Percentiles rank a stretch among this genome's conserved stretches.
phyloP scores from a whole-genome alignment of 2,329 filamentous ascomycete genomes.

The Claviceps lovelessii region DNA sequence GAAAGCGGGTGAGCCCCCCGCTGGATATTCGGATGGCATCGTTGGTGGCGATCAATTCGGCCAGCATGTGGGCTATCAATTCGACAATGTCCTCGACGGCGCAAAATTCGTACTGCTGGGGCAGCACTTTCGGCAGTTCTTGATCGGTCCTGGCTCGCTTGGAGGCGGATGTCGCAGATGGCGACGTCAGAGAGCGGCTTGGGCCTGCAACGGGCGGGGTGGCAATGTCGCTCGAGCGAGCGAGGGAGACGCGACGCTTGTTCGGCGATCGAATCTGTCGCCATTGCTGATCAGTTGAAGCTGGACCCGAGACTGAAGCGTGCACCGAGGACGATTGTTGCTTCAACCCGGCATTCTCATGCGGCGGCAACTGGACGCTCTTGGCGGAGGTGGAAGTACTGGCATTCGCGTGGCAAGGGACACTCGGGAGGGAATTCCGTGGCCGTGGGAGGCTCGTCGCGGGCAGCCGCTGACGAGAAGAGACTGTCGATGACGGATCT shows the following conservation, averaged over 20 bases:
- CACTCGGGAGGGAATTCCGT: slow-evolving; percentile 1
- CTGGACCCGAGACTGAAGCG: neutral
- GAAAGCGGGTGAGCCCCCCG: slow-evolving; percentile 81
- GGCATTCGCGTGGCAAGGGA: slow-evolving; percentile 12
- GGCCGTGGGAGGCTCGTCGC: slow-evolving; percentile 9
- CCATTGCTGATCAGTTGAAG: neutral
- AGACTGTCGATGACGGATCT: slow-evolving; percentile 8
- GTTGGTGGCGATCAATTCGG: slow-evolving; percentile 87
- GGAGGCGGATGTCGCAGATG: slow-evolving; percentile 11
- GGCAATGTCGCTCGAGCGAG: neutral
- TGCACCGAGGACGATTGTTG: neutral
- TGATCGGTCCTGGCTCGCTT: slow-evolving; percentile 41
- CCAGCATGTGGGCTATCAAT: slow-evolving; percentile 86
- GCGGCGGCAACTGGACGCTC: neutral
- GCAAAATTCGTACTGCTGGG: slow-evolving; percentile 67
- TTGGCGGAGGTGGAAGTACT: neutral
- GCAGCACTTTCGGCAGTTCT: slow-evolving; percentile 43
- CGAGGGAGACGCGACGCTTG: slow-evolving; percentile 19
- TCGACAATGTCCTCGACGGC: slow-evolving; percentile 75
- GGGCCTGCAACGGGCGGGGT: neutral
- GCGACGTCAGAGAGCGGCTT: neutral
- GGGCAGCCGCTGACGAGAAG: slow-evolving; percentile 2
- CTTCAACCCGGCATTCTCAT: neutral
- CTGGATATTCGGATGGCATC: slow-evolving; percentile 64
- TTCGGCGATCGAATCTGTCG: slow-evolving; percentile 15